These are phyloP conservation scores for Aspergillus ostianus DNA, from an alignment of 495 filamentous ascomycete genomes.

Conservation along the genomic window DNA sequence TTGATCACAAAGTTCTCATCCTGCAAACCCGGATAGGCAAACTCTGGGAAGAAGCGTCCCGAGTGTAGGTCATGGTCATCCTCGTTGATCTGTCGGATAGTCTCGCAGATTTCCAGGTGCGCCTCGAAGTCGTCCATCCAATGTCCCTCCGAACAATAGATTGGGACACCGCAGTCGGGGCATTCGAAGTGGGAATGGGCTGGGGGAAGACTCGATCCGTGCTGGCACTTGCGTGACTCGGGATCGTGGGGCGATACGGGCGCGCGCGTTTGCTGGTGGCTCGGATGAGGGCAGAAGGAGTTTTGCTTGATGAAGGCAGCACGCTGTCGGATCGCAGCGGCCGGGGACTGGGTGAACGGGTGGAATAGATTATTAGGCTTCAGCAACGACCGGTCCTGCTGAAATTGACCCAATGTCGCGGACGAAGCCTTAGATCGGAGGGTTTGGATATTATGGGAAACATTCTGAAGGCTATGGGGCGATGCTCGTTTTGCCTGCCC, in stretches of 20 bases:
- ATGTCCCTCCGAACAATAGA: slow-evolving; percentile 90
- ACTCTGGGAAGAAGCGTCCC: slow-evolving; percentile 90
- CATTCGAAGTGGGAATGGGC: slow-evolving; percentile 89
- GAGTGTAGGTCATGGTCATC: slow-evolving; percentile 94
- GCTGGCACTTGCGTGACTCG: slow-evolving; percentile 50
- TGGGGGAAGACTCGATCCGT: slow-evolving; percentile 54
- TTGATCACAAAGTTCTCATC: slow-evolving; percentile 91
- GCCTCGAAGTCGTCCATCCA: slow-evolving; percentile 93
- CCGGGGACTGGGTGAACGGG: slow-evolving; percentile 81
- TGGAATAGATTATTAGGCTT: slow-evolving; percentile 87
- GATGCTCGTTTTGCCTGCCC: slow-evolving; percentile 20
- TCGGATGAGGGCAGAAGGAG: slow-evolving; percentile 86
- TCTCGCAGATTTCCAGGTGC: slow-evolving; percentile 90
- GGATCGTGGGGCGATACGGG: slow-evolving; percentile 59
- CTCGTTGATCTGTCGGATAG: slow-evolving; percentile 87
- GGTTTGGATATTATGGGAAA: slow-evolving; percentile 3
- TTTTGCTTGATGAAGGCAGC: slow-evolving; percentile 88
- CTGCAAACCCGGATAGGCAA: slow-evolving; percentile 82
- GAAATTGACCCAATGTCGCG: slow-evolving; percentile 22
- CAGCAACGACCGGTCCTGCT: slow-evolving; percentile 53
- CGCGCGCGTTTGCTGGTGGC: slow-evolving; percentile 67
- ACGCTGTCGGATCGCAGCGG: slow-evolving; percentile 75
- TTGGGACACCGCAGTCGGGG: slow-evolving; percentile 91
- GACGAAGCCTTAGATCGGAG: slow-evolving; percentile 28
- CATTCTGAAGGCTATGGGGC: not conserved